These are phyloP conservation scores for Alternaria solani DNA, from an alignment of 2,329 filamentous ascomycete species.

Conservation along the genomic window DNA sequence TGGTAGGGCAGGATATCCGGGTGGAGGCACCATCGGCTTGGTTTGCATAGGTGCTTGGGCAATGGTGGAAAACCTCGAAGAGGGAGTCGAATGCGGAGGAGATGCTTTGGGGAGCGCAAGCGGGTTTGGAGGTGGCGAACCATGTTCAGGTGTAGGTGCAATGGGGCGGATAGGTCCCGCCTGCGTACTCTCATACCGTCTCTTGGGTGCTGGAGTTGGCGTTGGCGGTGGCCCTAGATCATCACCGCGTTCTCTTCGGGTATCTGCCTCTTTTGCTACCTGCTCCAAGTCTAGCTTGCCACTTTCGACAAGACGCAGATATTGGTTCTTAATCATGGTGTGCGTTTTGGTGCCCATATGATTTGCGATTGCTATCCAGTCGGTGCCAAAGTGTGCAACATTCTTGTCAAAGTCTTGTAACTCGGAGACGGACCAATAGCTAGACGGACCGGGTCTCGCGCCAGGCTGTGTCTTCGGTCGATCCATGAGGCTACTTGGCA, in stretches of 20 bases:
- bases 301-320: constrained; percentile 55
- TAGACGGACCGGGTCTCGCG: constrained; percentile 71
- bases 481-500: constrained; percentile 44
- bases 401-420: constrained; percentile 77
- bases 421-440: constrained; percentile 88
- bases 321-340: constrained; percentile 74
- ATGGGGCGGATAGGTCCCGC: constrained; percentile 52
- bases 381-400: constrained; percentile 77
- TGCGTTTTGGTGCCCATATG: constrained; percentile 86
- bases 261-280: constrained; percentile 54
- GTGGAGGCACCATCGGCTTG: constrained; percentile 36
- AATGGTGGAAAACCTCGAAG: constrained; percentile 42
- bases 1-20: constrained; percentile 31
- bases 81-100: constrained; percentile 41
- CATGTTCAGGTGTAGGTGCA: constrained; percentile 57
- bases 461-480: constrained; percentile 42
- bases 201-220: constrained; percentile 58
- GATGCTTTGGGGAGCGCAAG: constrained; percentile 49
- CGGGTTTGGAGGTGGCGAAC: constrained; percentile 40
- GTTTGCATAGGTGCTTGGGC: constrained; percentile 43
- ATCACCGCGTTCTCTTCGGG: constrained; percentile 54
- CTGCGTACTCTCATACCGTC: constrained; percentile 56
- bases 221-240: constrained; percentile 58
- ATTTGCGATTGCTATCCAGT: constrained; percentile 77
- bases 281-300: constrained; percentile 54